phyloP scores from a whole-genome alignment of 371 early-diverging fungal genomes.

The Mucor sp. region DNA sequence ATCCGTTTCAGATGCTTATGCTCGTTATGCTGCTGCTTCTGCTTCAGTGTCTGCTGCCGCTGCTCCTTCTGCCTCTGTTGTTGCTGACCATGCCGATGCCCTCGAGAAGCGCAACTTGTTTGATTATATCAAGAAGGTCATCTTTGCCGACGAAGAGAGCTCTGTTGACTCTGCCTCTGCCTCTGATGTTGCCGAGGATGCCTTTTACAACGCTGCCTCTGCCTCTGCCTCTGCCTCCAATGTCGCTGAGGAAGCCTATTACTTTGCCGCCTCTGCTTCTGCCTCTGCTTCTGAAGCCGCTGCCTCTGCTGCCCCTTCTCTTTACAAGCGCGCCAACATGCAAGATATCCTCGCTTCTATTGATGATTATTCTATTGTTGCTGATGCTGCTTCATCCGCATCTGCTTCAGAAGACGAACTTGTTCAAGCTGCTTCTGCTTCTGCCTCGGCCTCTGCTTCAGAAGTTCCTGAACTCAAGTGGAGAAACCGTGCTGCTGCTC shows the following conservation, averaged over 20 bases:
- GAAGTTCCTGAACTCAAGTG: neutral
- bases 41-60: neutral
- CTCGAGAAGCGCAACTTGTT: constrained; percentile 14
- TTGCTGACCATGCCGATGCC: neutral
- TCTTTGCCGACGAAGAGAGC: neutral
- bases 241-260: neutral
- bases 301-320: neutral
- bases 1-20: neutral
- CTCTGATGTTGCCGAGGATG: neutral
- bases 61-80: neutral
- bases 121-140: constrained; percentile 9
- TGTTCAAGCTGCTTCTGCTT: neutral
- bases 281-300: constrained; percentile 5
- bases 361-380: neutral
- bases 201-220: neutral
- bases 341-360: neutral
- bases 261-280: neutral
- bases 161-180: neutral
- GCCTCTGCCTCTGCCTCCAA: neutral
- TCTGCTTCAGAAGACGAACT: neutral
- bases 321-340: neutral
- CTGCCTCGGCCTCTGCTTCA: constrained; percentile 6
- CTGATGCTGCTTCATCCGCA: neutral
- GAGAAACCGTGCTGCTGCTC: constrained; percentile 5
- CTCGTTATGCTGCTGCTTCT: neutral